Conservation (phyloP, 352 stramenopile species). For the Thalassiosira oceanica region DNA sequence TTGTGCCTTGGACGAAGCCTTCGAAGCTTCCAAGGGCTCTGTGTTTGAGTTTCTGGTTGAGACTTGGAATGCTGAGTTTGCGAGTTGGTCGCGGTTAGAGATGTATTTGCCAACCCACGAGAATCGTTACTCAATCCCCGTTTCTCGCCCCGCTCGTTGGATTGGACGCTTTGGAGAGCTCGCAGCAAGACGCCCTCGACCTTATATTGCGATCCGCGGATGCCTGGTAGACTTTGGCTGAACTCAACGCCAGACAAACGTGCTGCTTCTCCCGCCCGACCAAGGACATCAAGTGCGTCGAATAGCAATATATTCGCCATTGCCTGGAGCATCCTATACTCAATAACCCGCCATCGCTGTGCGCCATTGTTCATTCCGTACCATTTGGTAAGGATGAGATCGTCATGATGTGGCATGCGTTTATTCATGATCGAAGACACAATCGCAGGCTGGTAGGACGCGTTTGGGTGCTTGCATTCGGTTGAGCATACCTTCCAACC, state of each 20-base stretch:
- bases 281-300: conserved; percentile 80
- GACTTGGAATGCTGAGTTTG: too few relatives aligned
- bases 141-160: conserved; percentile 74
- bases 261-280: conserved; percentile 77
- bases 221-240: conserved; percentile 78
- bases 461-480: conserved; percentile 80
- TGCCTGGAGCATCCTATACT: conserved; percentile 66
- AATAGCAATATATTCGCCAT: conserved; percentile 72
- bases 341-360: conserved; percentile 70
- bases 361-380: conserved; percentile 56
- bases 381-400: conserved; percentile 74
- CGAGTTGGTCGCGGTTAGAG: conserved; percentile 30
- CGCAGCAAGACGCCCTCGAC: conserved; percentile 80
- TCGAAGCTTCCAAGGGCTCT: conserved; percentile 76
- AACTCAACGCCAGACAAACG: conserved; percentile 80
- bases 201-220: conserved; percentile 73
- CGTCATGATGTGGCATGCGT: conserved; percentile 73
- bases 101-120: conserved; percentile 12
- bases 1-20: not conserved
- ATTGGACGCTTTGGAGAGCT: conserved; percentile 75
- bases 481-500: conserved; percentile 77
- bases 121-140: conserved; percentile 44
- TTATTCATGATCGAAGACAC: conserved; percentile 68
- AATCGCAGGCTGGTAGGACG: conserved; percentile 77
- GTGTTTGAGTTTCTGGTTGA: conserved; percentile 67